Conservation (phyloP, 2,329 filamentous ascomycete genomes). For the Dothideomycetes sp. region DNA sequence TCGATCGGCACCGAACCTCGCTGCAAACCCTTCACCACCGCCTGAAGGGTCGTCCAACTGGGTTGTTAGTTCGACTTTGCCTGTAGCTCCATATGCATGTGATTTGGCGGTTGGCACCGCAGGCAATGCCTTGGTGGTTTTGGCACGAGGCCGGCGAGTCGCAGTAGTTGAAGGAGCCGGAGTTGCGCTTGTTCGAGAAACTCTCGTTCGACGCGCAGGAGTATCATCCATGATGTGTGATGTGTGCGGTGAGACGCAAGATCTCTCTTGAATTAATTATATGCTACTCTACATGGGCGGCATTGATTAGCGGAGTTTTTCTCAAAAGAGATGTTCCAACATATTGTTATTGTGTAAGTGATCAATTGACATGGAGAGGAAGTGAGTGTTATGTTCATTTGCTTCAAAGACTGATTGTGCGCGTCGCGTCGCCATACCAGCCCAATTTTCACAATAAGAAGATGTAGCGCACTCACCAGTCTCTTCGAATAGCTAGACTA, state of each 20-base stretch:
- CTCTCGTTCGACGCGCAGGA: conserved; percentile 16
- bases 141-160: conserved; percentile 5
- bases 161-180: conserved; percentile 15
- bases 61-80: conserved; percentile 25
- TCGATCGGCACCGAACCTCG: conserved; percentile 4
- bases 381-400: too few species aligned
- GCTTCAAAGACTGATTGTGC: too few species aligned
- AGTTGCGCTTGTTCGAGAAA: conserved; percentile 23
- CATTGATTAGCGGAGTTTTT: too few species aligned
- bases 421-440: too few species aligned
- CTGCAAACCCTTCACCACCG: conserved; percentile 9
- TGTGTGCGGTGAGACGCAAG: neutral
- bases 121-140: conserved; percentile 18
- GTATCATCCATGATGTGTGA: conserved; percentile 18
- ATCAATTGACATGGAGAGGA: too few species aligned
- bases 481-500: too few species aligned
- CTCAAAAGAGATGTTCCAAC: too few species aligned
- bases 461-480: too few species aligned
- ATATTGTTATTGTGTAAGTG: too few species aligned
- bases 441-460: too few species aligned
- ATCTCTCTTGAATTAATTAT: too few species aligned
- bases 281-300: too few species aligned
- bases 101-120: conserved; percentile 20
- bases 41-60: conserved; percentile 19
- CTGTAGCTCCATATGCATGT: conserved; percentile 29